Conservation (phyloP, 108 stramenopile species). For the Phaeodactylum tricornutum region DNA sequence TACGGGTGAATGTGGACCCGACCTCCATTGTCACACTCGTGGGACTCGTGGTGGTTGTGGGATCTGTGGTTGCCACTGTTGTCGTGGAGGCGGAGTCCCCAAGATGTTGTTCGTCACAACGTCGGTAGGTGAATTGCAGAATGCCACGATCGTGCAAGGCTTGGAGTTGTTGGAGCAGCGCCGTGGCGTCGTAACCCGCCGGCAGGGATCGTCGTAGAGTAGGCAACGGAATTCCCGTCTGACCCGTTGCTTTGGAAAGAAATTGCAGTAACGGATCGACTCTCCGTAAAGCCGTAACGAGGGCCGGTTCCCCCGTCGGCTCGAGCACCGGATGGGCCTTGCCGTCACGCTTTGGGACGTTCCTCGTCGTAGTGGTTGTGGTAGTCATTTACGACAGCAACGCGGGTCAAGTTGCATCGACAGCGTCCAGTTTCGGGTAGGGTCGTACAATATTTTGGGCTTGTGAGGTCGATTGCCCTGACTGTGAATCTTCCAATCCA, state of each 20-base stretch:
- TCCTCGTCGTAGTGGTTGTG: no score
- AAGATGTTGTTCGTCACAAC: neutral
- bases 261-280: slow-evolving; percentile 70
- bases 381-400: no score
- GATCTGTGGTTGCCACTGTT: neutral
- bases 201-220: slow-evolving; percentile 37
- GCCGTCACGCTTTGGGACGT: no score
- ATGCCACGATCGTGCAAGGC: slow-evolving; percentile 34
- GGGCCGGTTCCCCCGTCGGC: slow-evolving; percentile 1
- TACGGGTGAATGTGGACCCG: no score
- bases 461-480: no score
- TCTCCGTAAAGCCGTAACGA: slow-evolving; percentile 12
- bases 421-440: no score
- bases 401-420: no score
- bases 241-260: slow-evolving; percentile 63
- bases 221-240: slow-evolving; percentile 40
- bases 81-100: neutral
- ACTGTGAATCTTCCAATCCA: no score
- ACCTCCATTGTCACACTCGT: no score
- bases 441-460: no score
- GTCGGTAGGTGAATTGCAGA: slow-evolving; percentile 7
- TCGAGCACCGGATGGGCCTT: no score
- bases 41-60: no score
- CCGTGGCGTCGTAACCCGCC: neutral
- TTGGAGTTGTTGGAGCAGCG: slow-evolving; percentile 12